These are phyloP conservation scores for Cutaneotrichosporon spelunceum DNA, from an alignment of 1,284 basidiomycete genomes.

Conservation along the genomic window DNA sequence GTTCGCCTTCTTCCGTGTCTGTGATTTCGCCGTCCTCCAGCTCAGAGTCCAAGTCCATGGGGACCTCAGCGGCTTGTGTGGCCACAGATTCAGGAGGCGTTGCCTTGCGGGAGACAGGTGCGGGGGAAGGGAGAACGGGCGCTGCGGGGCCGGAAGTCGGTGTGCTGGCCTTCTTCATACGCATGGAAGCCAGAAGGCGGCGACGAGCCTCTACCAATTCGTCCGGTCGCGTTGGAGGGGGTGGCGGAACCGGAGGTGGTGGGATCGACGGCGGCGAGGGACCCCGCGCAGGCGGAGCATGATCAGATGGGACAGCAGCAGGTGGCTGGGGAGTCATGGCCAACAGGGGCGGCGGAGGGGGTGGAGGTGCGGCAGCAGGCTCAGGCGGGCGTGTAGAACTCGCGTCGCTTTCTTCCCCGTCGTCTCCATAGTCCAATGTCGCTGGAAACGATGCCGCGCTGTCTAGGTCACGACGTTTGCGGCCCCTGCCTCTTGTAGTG, in stretches of 20 bases:
- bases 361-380: slow-evolving; percentile 4
- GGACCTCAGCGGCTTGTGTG: slow-evolving; percentile 20
- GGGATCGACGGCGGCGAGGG: not conserved
- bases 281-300: not conserved
- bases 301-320: not conserved
- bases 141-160: not conserved
- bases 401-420: not conserved
- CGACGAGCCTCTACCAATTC: slow-evolving; percentile 35
- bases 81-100: not conserved
- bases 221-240: slow-evolving; percentile 13
- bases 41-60: slow-evolving; percentile 31
- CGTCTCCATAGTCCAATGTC: slow-evolving; percentile 29
- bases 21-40: slow-evolving; percentile 45
- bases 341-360: not conserved
- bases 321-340: not conserved
- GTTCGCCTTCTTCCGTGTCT: slow-evolving; percentile 5
- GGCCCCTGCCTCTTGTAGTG: not conserved
- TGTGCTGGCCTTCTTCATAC: slow-evolving; percentile 11
- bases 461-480: slow-evolving; percentile 18
- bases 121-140: not conserved
- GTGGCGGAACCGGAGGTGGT: not conserved
- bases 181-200: slow-evolving; percentile 39
- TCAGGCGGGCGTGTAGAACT: not conserved
- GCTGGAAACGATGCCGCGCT: slow-evolving; percentile 2
- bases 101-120: not conserved